Percentiles rank a stretch among this genome's conserved stretches.
Conservation (phyloP, 2,329 filamentous ascomycete genomes). For the Hypoxylon sp. region DNA sequence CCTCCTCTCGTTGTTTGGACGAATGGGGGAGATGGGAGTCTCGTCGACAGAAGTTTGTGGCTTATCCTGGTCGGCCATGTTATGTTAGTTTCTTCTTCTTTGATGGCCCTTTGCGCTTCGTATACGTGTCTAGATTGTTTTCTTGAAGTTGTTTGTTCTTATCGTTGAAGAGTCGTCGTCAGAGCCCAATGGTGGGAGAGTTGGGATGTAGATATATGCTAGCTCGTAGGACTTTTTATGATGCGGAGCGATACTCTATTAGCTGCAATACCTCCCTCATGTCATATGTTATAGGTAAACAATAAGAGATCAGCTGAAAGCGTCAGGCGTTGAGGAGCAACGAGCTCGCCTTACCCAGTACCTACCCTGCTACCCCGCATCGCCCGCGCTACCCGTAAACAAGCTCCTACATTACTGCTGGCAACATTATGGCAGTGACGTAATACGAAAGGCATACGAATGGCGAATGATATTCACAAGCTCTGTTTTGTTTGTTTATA, state of each 20-base stretch:
- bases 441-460: conserved; percentile 3
- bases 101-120: background rate
- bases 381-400: conserved; percentile 14
- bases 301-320: conserved; percentile 37
- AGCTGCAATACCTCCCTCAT: conserved; percentile 20
- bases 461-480: background rate
- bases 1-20: conserved; percentile 62
- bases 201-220: background rate
- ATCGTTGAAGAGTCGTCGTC: background rate
- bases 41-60: conserved; percentile 60
- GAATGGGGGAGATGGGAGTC: conserved; percentile 68
- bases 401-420: conserved; percentile 29
- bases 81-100: conserved; percentile 11
- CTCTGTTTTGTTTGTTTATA: background rate
- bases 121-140: conserved; percentile 4
- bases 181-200: background rate
- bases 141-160: background rate
- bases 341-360: background rate
- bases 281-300: conserved; percentile 27
- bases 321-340: conserved; percentile 31
- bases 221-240: background rate
- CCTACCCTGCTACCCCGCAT: conserved; percentile 21
- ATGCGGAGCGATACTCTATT: conserved; percentile 22
- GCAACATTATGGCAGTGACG: conserved; percentile 17
- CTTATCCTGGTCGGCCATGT: conserved; percentile 52